phyloP scores from a whole-genome alignment of 2,329 filamentous ascomycete species.

The Dactylellina cionopaga region DNA sequence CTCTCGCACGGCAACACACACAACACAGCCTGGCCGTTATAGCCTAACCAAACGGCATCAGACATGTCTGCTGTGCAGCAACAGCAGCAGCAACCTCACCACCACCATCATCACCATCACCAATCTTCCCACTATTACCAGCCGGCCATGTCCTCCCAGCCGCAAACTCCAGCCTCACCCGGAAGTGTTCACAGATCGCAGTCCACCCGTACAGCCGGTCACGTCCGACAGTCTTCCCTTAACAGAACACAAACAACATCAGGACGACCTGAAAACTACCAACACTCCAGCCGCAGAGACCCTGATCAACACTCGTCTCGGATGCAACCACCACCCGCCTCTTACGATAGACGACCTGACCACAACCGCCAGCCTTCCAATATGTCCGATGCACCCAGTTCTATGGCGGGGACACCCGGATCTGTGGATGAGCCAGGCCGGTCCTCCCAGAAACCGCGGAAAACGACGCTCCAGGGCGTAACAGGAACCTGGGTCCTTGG shows the following conservation, averaged over 20 bases:
- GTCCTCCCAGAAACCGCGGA: conserved; percentile 64
- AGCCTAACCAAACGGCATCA: conserved; percentile 16
- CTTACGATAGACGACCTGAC: conserved; percentile 45
- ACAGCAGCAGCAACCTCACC: conserved; percentile 23
- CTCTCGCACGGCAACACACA: conserved; percentile 21
- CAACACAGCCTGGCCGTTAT: conserved; percentile 31
- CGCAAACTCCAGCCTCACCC: conserved; percentile 60
- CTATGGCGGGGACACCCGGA: conserved; percentile 61
- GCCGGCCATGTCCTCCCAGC: conserved; percentile 70
- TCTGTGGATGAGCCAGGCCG: conserved; percentile 52
- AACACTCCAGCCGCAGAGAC: conserved; percentile 40
- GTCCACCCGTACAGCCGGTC: conserved; percentile 47
- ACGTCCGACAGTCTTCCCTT: conserved; percentile 47
- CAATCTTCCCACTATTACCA: conserved; percentile 59
- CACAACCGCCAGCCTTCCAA: conserved; percentile 51
- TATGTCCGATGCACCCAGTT: conserved; percentile 62
- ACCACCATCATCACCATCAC: conserved; percentile 53
- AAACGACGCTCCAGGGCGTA: conserved; percentile 78
- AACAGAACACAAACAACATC: conserved; percentile 36
- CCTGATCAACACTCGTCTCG: conserved; percentile 39
- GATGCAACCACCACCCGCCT: conserved; percentile 45
- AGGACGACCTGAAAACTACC: conserved; percentile 37
- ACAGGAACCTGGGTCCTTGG: conserved; percentile 92
- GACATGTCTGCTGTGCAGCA: conserved; percentile 49
- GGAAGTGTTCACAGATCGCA: conserved; percentile 41